These are phyloP conservation scores for Xylariales sp. DNA, from an alignment of 2,329 filamentous ascomycete genomes.

Conservation along the genomic window DNA sequence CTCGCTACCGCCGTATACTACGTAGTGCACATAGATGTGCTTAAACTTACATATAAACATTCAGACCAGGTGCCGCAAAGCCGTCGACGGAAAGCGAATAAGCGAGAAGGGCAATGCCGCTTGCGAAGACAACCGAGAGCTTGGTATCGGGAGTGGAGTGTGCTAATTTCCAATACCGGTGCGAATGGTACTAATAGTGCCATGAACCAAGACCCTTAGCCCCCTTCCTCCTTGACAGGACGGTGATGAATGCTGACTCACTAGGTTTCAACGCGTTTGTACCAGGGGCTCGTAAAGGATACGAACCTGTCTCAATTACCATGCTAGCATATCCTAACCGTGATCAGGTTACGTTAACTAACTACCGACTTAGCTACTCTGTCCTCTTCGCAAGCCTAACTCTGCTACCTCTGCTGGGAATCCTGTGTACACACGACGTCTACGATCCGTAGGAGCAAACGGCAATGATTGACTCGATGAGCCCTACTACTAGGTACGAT, in stretches of 20 bases:
- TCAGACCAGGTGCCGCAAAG: background rate
- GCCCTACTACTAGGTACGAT: background rate
- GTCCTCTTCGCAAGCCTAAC: background rate
- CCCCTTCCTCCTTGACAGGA: slow-evolving; percentile 16
- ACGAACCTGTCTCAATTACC: background rate
- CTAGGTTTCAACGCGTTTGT: slow-evolving; percentile 16
- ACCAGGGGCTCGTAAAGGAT: slow-evolving; percentile 10
- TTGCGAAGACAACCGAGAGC: slow-evolving; percentile 3
- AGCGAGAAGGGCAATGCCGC: slow-evolving; percentile 18
- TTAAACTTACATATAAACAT: slow-evolving; percentile 2
- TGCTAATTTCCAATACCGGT: slow-evolving; percentile 17
- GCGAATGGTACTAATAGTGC: background rate
- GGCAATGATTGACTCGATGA: slow-evolving; percentile 2
- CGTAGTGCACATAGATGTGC: background rate
- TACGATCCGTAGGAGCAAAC: background rate
- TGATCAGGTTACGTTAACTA: slow-evolving; percentile 7
- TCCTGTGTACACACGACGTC: background rate
- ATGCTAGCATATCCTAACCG: background rate
- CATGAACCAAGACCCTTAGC: slow-evolving; percentile 9
- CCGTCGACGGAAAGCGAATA: slow-evolving; percentile 18
- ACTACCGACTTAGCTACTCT: too few species aligned
- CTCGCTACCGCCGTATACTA: background rate
- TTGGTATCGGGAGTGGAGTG: slow-evolving; percentile 17
- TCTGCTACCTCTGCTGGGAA: background rate
- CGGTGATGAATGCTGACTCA: slow-evolving; percentile 18